A percentile compares a stretch with the other conserved stretches of the same genome.
Conservation (phyloP, 352 stramenopile species). For the Phytophthora agathidicida region DNA sequence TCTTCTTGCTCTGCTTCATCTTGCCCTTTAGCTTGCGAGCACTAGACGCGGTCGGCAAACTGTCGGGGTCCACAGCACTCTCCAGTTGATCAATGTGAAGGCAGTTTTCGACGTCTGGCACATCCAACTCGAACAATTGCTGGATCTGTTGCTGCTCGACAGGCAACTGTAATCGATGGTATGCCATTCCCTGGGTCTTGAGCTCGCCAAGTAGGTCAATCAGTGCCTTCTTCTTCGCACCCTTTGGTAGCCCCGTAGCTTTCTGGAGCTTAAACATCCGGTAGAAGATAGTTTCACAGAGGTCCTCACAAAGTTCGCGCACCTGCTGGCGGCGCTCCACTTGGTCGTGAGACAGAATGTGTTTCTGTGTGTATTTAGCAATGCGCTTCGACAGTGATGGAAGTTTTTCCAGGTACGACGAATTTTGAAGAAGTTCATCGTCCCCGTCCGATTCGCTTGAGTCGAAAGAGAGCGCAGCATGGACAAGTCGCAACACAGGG, state of each 20-base stretch:
- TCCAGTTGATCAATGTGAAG: constrained; percentile 75
- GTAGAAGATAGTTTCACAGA: constrained; percentile 95
- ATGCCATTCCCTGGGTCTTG: constrained; percentile 83
- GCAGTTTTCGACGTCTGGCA: constrained; percentile 84
- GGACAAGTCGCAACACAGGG: constrained; percentile 29
- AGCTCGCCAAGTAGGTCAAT: constrained; percentile 94
- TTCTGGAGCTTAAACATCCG: constrained; percentile 91
- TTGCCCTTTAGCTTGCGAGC: constrained; percentile 22
- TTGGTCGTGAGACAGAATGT: constrained; percentile 69
- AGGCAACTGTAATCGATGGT: constrained; percentile 79
- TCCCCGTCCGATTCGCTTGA: constrained; percentile 7
- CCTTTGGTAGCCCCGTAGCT: constrained; percentile 88
- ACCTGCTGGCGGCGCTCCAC: constrained; percentile 76
- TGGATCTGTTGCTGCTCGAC: constrained; percentile 80
- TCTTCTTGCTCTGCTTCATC: constrained; percentile 39
- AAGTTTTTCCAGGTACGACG: constrained; percentile 59
- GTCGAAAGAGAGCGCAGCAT: constrained; percentile 7
- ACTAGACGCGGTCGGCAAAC: constrained; percentile 5
- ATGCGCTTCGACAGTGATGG: constrained; percentile 69
- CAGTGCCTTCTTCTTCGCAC: constrained; percentile 97
- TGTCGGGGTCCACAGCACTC: constrained; percentile 40
- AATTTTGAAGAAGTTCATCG: constrained; percentile 5
- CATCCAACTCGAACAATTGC: constrained; percentile 83
- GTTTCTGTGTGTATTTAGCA: constrained; percentile 68
- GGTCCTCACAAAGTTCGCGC: constrained; percentile 80